Base-by-base conservation (phyloP, 1,139 yeast genomes). In the Lodderomyces orthopsilosis region DNA sequence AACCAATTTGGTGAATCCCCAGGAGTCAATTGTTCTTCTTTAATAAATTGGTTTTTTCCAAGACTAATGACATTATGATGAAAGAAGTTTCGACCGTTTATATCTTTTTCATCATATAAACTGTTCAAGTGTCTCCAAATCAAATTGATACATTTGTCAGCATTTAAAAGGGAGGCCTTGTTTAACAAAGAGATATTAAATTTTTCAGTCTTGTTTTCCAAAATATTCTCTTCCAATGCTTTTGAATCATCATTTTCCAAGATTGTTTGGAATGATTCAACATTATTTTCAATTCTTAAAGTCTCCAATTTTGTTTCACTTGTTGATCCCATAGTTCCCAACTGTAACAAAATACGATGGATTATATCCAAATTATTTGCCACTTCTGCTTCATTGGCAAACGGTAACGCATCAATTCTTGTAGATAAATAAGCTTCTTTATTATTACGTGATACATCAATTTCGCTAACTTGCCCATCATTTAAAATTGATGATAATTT, bases 81-180 rank as follows among this genome's bases (percentile, higher is more conserved):
- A 55, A 91, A 78, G 53, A 90, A 84, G 58, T 86, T 90, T 51
- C 97, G 74, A 19, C 89, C 88, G 46, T 86, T 83, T 40, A 91
- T 81, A 57, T 90, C 96, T 6, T 80, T 66, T 1, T 81, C 72
- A 55, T 89, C 96, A 41, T 51, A 62, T 38, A 71, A 59, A 10
- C 41, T 27, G 18, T 28, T 18, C 35, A 66, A 53, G 27, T 56
- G 52, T 2, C 50, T 53, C 41, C 87, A 66, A 30, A 88, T 61
- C 14, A 61, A 63, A 51, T 78, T 83, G 43, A 88, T 78, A 55
- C 91, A 83, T 9, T 67, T 62, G 35, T 62, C 65, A 2, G 93
- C 71, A 44, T 63, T 61, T 27, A 56, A 57, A 33, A 81, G 58
- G 0, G 93, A 77, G 2, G 93, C 76, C 58, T 79, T 84, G 55